These are phyloP conservation scores for Ceratocystis diversiconidia DNA, from an alignment of 2,329 filamentous ascomycete genomes.

Conservation along the genomic window DNA sequence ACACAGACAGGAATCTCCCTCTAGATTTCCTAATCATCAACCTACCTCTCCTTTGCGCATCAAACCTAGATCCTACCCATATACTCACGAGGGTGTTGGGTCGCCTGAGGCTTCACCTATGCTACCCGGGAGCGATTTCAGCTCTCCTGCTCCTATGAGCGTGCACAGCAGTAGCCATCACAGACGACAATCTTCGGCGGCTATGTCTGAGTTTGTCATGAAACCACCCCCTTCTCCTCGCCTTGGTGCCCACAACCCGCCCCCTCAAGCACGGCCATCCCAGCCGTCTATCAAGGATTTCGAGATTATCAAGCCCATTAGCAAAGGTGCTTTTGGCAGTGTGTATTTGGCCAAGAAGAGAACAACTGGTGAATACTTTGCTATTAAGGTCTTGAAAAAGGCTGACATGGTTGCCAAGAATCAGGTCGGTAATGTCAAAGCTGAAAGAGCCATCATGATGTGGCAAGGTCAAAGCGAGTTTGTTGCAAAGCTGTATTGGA, in stretches of 20 bases:
- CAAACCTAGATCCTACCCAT: constrained; percentile 56
- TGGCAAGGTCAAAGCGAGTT: constrained; percentile 99
- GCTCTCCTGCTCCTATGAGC: constrained; percentile 52
- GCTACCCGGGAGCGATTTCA: constrained; percentile 67
- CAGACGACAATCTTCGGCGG: constrained; percentile 79
- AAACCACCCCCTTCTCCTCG: constrained; percentile 70
- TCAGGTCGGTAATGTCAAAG: constrained; percentile 97
- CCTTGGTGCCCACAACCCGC: constrained; percentile 58
- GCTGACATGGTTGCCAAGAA: constrained; percentile 99
- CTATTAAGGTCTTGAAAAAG: constrained; percentile 96
- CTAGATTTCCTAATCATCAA: constrained; percentile 42
- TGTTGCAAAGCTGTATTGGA: constrained; percentile 98
- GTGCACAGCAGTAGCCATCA: constrained; percentile 42
- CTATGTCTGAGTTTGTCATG: constrained; percentile 54
- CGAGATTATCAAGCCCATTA: constrained; percentile 98
- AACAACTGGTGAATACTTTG: constrained; percentile 93
- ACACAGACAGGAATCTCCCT: constrained; percentile 78
- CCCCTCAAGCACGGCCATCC: constrained; percentile 72
- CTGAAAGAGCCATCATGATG: constrained; percentile 99
- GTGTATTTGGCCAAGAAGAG: constrained; percentile 98
- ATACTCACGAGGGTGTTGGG: constrained; percentile 48
- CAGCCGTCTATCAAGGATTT: constrained; percentile 98
- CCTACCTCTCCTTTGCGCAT: constrained; percentile 79
- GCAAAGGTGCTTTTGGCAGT: constrained; percentile 94
- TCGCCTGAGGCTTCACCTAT: constrained; percentile 87